A percentile compares a stretch with the other conserved stretches of the same genome.
These are phyloP conservation scores for Vanderwaltozyma polyspora DNA, from an alignment of 805 yeast species.

Conservation along the genomic window DNA sequence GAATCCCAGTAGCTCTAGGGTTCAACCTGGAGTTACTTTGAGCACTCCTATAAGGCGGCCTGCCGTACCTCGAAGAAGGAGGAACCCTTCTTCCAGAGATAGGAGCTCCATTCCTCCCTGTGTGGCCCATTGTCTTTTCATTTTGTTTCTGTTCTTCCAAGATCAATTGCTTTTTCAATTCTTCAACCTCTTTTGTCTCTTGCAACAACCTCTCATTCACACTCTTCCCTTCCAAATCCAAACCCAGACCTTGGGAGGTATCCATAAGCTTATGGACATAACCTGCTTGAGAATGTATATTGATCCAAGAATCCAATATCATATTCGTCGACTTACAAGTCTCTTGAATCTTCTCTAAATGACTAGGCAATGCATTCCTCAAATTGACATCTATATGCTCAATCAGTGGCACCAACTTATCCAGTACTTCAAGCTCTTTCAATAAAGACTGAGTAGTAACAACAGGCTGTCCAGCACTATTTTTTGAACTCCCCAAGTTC, in stretches of 20 bases:
- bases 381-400: slow-evolving; percentile 16
- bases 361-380: slow-evolving; percentile 12
- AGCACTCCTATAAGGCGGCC: too few species aligned
- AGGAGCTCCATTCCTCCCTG: too few species aligned
- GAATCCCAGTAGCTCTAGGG: slow-evolving; percentile 13
- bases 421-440: slow-evolving; percentile 22
- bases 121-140: too few species aligned
- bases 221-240: slow-evolving; percentile 13
- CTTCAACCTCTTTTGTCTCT: slow-evolving; percentile 12
- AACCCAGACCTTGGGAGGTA: slow-evolving; percentile 13
- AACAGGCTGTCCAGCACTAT: background rate
- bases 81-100: too few species aligned
- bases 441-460: slow-evolving; percentile 23
- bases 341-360: slow-evolving; percentile 27
- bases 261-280: slow-evolving; percentile 39
- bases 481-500: slow-evolving; percentile 9
- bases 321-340: slow-evolving; percentile 39
- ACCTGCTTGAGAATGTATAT: slow-evolving; percentile 50
- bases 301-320: slow-evolving; percentile 48
- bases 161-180: slow-evolving; percentile 10
- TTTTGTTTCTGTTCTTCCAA: slow-evolving; percentile 6
- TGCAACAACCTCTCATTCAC: slow-evolving; percentile 6
- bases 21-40: slow-evolving; percentile 4
- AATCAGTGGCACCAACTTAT: slow-evolving; percentile 21
- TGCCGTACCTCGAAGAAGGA: too few species aligned